Conservation (phyloP, 257 asterid species). For the Misopates orontium region DNA sequence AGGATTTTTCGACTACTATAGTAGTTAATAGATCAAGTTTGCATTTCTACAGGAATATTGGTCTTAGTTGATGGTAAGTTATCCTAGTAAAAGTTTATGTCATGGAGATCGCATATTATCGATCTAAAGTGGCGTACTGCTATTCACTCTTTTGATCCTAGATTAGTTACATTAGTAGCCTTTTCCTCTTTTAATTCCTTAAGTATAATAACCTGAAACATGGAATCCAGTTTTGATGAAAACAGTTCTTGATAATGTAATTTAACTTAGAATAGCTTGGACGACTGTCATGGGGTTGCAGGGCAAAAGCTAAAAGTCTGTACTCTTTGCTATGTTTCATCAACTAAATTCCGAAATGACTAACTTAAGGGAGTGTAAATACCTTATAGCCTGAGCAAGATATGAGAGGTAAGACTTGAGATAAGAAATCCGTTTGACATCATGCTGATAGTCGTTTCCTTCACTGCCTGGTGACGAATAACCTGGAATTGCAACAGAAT, state of each 20-base stretch:
- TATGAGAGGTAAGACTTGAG: constrained; percentile 59
- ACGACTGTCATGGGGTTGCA: background rate
- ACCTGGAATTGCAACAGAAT: constrained; percentile 43
- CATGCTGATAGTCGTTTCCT: constrained; percentile 35
- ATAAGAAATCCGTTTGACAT: constrained; percentile 49
- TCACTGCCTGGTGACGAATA: constrained; percentile 46
- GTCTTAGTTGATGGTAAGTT: too few relatives aligned
- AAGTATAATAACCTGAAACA: background rate
- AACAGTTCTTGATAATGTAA: too few relatives aligned
- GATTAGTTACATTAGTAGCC: too few relatives aligned
- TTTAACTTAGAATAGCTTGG: too few relatives aligned
- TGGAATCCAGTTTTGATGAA: too few relatives aligned
- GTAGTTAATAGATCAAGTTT: too few relatives aligned
- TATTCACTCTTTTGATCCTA: too few relatives aligned
- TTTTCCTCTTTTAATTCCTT: background rate
- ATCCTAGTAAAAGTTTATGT: too few relatives aligned
- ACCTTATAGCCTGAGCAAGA: constrained; percentile 72
- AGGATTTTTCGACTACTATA: too few relatives aligned
- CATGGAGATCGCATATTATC: too few relatives aligned
- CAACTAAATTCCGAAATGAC: background rate
- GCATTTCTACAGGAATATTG: too few relatives aligned
- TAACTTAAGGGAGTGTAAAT: background rate
- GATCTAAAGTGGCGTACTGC: too few relatives aligned
- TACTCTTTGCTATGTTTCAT: background rate
- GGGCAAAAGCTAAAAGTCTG: background rate